phyloP scores from a whole-genome alignment of 2,329 filamentous ascomycete species.

The Pochonia chlamydosporia region DNA sequence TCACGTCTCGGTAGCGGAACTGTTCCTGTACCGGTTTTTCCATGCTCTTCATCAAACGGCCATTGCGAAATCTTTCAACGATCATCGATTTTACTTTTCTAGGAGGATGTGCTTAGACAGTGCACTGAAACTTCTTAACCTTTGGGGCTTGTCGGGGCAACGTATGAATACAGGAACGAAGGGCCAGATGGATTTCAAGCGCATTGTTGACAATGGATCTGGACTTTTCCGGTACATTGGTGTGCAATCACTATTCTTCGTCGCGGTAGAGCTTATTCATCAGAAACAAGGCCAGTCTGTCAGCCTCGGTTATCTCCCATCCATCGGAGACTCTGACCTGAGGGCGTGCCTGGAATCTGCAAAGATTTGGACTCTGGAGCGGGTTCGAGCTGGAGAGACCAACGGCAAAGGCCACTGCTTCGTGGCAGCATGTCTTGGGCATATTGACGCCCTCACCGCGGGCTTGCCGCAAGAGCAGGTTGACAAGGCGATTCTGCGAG shows the following conservation, averaged over 20 bases:
- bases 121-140: slow-evolving; percentile 28
- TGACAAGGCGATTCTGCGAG: slow-evolving; percentile 23
- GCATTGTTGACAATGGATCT: slow-evolving; percentile 33
- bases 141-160: slow-evolving; percentile 22
- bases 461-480: slow-evolving; percentile 22
- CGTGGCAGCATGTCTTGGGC: slow-evolving; percentile 21
- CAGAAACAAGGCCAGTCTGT: slow-evolving; percentile 35
- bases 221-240: slow-evolving; percentile 38
- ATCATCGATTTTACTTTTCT: slow-evolving; percentile 47
- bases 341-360: slow-evolving; percentile 22
- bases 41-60: slow-evolving; percentile 50
- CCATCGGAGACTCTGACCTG: slow-evolving; percentile 26
- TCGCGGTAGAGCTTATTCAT: slow-evolving; percentile 41
- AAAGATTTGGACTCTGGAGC: slow-evolving; percentile 24
- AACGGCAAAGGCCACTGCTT: slow-evolving; percentile 37
- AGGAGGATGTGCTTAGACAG: slow-evolving; percentile 43
- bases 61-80: slow-evolving; percentile 34
- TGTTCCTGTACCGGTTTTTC: slow-evolving; percentile 40
- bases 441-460: slow-evolving; percentile 28
- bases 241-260: slow-evolving; percentile 32
- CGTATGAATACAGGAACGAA: slow-evolving; percentile 9
- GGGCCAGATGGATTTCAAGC: slow-evolving; percentile 17
- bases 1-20: slow-evolving; percentile 35
- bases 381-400: slow-evolving; percentile 36
- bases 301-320: slow-evolving; percentile 21